Percentiles rank a stretch among this genome's conserved stretches.
Evolutionary conservation across 2,329 filamentous ascomycete species (phyloP).

Genomic region (Pseudocercospora fuligena): DNA sequence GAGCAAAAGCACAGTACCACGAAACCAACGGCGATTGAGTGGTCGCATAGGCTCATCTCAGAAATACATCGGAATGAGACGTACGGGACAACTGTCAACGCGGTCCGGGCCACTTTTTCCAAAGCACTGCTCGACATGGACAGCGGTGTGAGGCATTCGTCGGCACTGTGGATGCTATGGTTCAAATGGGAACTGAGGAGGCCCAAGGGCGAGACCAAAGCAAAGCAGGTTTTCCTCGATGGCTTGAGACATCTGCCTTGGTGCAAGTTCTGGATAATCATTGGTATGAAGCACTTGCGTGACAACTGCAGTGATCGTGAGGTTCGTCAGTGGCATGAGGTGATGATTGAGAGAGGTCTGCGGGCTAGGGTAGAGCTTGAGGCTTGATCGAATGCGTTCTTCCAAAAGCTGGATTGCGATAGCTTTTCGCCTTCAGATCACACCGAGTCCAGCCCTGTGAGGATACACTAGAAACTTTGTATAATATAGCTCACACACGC

Average conservation of each 20-base stretch:
- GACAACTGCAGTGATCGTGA: conserved; percentile 51
- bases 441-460: too few relatives aligned
- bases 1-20: conserved; percentile 21
- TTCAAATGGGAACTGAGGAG: conserved; percentile 32
- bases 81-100: conserved; percentile 33
- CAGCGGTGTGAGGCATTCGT: conserved; percentile 38
- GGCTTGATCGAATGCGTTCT: too few relatives aligned
- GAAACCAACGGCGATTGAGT: conserved; percentile 50
- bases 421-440: too few relatives aligned
- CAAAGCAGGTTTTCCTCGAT: conserved; percentile 60
- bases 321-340: conserved; percentile 58
- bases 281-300: conserved; percentile 56
- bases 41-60: conserved; percentile 60
- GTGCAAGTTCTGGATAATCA: conserved; percentile 64
- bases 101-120: conserved; percentile 55
- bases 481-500: too few relatives aligned
- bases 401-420: too few relatives aligned
- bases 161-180: conserved; percentile 38
- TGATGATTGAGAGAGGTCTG: conserved; percentile 66
- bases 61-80: conserved; percentile 54
- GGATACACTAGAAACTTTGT: too few relatives aligned
- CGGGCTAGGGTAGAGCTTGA: conserved; percentile 46
- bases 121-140: conserved; percentile 42
- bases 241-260: conserved; percentile 65
- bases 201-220: conserved; percentile 38